phyloP scores from a whole-genome alignment of 2,329 filamentous ascomycete species.

The Fusarium humuli region DNA sequence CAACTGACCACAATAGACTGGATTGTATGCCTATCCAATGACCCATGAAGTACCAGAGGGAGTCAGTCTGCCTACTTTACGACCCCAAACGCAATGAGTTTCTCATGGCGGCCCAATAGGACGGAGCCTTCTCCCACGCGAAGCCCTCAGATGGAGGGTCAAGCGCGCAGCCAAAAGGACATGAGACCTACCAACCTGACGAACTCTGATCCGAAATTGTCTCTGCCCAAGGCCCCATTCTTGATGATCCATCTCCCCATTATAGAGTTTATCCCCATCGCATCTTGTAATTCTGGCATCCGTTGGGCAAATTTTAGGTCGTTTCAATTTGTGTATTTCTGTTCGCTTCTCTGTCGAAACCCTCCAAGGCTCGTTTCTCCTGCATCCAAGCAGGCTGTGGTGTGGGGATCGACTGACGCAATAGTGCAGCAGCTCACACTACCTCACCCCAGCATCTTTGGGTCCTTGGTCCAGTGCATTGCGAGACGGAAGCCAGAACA shows the following conservation, averaged over 20 bases:
- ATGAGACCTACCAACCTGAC: constrained; percentile 44
- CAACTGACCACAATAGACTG: constrained; percentile 14
- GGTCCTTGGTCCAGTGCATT: constrained; percentile 29
- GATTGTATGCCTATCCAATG: constrained; percentile 20
- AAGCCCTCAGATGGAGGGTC: constrained; percentile 44
- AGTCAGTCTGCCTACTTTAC: constrained; percentile 35
- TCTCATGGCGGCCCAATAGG: constrained; percentile 46
- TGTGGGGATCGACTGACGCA: constrained; percentile 46
- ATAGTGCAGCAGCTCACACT: constrained; percentile 45
- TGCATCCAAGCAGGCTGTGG: constrained; percentile 32
- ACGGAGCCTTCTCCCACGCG: constrained; percentile 39
- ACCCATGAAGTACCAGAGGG: constrained; percentile 20
- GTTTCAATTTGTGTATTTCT: constrained; percentile 5
- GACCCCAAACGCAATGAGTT: constrained; percentile 31
- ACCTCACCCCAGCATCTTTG: constrained; percentile 29
- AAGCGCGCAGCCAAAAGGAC: constrained; percentile 43
- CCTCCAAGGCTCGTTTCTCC: constrained; percentile 30
- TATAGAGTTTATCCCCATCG: constrained; percentile 11
- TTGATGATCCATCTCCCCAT: constrained; percentile 6
- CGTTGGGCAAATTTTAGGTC: constrained; percentile 18
- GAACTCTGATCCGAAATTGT: constrained; percentile 20
- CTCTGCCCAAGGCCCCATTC: constrained; percentile 36
- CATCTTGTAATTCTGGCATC: constrained; percentile 7
- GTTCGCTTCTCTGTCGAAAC: constrained; percentile 12
- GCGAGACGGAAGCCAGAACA: constrained; percentile 36